These are phyloP conservation scores for Pythium rhizo-oryzae DNA, from an alignment of 352 stramenopile species.

Conservation along the genomic window DNA sequence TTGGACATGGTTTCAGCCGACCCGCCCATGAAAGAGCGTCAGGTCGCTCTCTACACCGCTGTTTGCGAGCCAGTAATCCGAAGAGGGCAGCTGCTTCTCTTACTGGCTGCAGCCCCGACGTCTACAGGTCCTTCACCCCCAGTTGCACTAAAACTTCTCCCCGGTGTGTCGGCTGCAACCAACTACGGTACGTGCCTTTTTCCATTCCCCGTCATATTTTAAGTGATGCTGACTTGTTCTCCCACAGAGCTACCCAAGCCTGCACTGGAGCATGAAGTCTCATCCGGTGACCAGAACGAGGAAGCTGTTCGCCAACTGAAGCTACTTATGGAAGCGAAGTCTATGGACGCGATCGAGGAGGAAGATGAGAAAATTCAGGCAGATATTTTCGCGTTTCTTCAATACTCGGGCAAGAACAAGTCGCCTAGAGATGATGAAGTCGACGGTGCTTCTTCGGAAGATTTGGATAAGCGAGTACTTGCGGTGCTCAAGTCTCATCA, in stretches of 20 bases:
- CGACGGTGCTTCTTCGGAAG: neutral
- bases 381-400: constrained; percentile 84
- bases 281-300: constrained; percentile 32
- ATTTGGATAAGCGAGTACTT: constrained; percentile 53
- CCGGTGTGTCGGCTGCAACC: constrained; percentile 61
- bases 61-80: constrained; percentile 83
- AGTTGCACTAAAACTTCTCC: constrained; percentile 65
- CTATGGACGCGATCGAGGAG: constrained; percentile 75
- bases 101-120: constrained; percentile 47
- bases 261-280: neutral
- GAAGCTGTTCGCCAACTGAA: constrained; percentile 64
- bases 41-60: constrained; percentile 72
- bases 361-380: constrained; percentile 84
- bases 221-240: neutral
- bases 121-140: neutral
- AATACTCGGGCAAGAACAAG: constrained; percentile 33
- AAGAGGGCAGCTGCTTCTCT: constrained; percentile 67
- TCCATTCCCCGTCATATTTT: neutral
- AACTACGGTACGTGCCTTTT: constrained; percentile 45
- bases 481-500: constrained; percentile 54
- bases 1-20: constrained; percentile 7
- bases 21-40: constrained; percentile 51
- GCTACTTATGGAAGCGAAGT: constrained; percentile 70
- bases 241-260: constrained; percentile 14
- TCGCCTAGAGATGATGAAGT: constrained; percentile 1